Base-by-base conservation (phyloP, 129 eudicot genomes). In the Helichrysum umbraculigerum region DNA sequence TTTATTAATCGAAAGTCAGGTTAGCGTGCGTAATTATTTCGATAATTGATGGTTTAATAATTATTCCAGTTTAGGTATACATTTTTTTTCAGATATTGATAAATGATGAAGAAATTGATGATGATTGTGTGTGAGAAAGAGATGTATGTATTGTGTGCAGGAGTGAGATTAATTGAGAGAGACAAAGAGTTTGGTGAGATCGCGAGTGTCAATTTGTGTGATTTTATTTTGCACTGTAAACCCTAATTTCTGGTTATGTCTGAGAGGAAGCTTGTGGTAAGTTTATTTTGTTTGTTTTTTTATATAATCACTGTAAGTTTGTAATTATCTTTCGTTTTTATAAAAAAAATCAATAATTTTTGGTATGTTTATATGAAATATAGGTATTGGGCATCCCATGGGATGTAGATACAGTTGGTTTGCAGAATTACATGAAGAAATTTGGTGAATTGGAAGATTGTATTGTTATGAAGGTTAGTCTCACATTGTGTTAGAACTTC, bases 371-470 rank as follows among this genome's bases (percentile, higher is more conserved):
- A 20, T 44, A 2, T 78, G 16, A n/a, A 37, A 41, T 2, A 64
- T 76, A 95, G 99, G 99, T 95, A 15, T 83, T 95, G 83, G 99
- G 99, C 41, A 89, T 95, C 81, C 99, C 97, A 4, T 95, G 96
- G 94, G 96, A 95, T 17, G 88, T 91, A 44, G 94, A 95, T 57
- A 95, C 97, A 0, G 91, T 86, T 33, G 99, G 99, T 32, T 77
- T 95, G 92, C 87, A 84, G 87, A 96, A 87, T 70, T 88, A 95
- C 83, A 95, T 95, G 96, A 75, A 79, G 87, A 95, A 85, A 76
- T 95, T 83, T 58, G 97, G 99, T 72, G 99, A 95, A 20, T 74
- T 95, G 89, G 99, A 95, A 84, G 99, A 95, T 78, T 95, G 99
- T 73, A 83, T 91, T 74, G 99, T 95, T 16, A 91, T 95, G 97